Base-by-base conservation (phyloP, 306 rosid species). In the Arachis stenosperma region DNA sequence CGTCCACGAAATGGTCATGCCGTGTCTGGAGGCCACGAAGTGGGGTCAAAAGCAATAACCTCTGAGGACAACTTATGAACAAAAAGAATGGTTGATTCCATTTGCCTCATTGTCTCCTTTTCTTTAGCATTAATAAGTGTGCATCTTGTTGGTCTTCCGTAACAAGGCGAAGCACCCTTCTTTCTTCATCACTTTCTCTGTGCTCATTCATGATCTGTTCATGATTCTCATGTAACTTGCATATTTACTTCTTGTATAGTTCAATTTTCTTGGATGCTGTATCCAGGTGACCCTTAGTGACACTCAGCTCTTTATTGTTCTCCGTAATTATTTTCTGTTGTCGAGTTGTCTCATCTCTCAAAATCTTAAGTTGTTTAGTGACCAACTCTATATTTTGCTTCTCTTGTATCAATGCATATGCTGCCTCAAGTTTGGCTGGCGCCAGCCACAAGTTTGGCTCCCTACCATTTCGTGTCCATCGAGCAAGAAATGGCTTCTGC, bases 21-120 rank as follows among this genome's bases (percentile, higher is more conserved):
- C 17, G 0, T 17, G 17, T 17, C 17, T 17, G 17, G 17, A 17
- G 17, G 17, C 17, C 17, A 17, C 17, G 17, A 17, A 17, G 17
- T 17, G 0, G 17, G 17, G 17, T 91, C 98, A 72, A 91, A 88
- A 77, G 73, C 84, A 51, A 41, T 56, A 74, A 87, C 61, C 12
- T 61, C 62, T 64, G 67, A 75, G 47, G 65, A 27, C 57, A 95
- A 67, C 52, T 80, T 85, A 43, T 53, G 66, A 54, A 84, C 71
- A 74, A 80, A 40, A 80, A 59, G 40, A 61, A 81, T 52, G 10
- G 79, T 70, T 29, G 86, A 80, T 56, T 86, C 85, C 85, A 87
- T 80, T 77, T 95, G 90, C 83, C 84, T 79, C 70, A 75, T 82
- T 64, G 60, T 63, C 81, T 84, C 81, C 79, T 69, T 83, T 68